phyloP scores from a whole-genome alignment of 1,284 basidiomycete genomes.

The Leccinum huronense region DNA sequence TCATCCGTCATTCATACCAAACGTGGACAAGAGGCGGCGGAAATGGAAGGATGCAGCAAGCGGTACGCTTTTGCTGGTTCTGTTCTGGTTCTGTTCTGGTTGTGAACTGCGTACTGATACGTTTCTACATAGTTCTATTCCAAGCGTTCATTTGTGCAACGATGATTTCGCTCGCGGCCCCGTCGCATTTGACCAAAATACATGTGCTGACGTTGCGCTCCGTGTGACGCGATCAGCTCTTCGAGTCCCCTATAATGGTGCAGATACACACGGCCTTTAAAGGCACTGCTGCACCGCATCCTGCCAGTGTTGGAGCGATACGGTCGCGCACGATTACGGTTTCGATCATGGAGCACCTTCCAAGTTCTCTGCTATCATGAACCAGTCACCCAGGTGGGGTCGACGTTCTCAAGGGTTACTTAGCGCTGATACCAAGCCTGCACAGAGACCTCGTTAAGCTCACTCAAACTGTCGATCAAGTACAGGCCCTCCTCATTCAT shows the following conservation, averaged over 20 bases:
- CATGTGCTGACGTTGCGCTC: constrained; percentile 64
- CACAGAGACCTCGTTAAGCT: constrained; percentile 48
- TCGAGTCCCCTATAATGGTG: too few relatives aligned
- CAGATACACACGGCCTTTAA: too few relatives aligned
- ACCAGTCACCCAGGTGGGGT: too few relatives aligned
- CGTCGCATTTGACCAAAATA: constrained; percentile 64
- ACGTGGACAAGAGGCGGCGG: constrained; percentile 62
- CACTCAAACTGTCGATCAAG: constrained; percentile 90
- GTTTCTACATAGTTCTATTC: constrained; percentile 47
- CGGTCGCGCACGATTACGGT: too few relatives aligned
- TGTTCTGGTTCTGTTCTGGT: background rate
- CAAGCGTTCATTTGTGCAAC: constrained; percentile 73
- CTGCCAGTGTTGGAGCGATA: too few relatives aligned
- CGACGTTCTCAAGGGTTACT: too few relatives aligned
- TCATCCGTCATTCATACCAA: constrained; percentile 67
- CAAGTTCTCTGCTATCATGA: too few relatives aligned
- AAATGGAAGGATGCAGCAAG: constrained; percentile 72
- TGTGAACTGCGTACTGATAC: background rate
- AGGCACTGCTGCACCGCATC: too few relatives aligned
- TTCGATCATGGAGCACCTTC: too few relatives aligned
- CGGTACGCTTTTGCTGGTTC: constrained; percentile 40
- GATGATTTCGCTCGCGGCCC: constrained; percentile 68
- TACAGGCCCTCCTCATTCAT: constrained; percentile 91
- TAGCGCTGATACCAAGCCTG: too few relatives aligned
- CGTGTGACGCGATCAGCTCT: too few relatives aligned